Percentiles rank a stretch among this genome's conserved stretches.
Evolutionary conservation across 1,139 yeast species (phyloP).

Genomic region (Taphrina pruni): DNA sequence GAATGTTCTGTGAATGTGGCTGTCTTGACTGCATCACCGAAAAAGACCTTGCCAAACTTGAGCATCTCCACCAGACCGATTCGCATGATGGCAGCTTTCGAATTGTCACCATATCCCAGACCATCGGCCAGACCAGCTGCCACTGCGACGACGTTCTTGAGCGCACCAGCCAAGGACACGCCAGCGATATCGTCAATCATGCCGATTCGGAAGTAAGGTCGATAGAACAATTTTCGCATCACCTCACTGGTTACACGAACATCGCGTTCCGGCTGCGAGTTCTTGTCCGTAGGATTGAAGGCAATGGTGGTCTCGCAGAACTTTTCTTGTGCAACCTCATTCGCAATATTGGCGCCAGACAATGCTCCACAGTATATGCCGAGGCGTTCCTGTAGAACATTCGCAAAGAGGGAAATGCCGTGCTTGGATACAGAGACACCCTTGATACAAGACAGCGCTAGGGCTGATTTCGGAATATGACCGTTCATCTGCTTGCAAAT

Average conservation of each 20-base stretch:
- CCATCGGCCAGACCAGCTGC: slow-evolving; percentile 97
- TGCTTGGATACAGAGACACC: slow-evolving; percentile 83
- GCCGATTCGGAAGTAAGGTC: slow-evolving; percentile 93
- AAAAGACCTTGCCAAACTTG: slow-evolving; percentile 75
- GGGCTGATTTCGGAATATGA: slow-evolving; percentile 65
- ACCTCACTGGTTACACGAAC: slow-evolving; percentile 43
- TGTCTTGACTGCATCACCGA: slow-evolving; percentile 69
- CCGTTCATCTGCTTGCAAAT: slow-evolving; percentile 78
- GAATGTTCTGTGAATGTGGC: slow-evolving; percentile 87
- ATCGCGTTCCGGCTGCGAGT: slow-evolving; percentile 50
- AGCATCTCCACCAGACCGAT: slow-evolving; percentile 88
- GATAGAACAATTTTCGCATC: slow-evolving; percentile 76
- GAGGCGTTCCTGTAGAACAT: slow-evolving; percentile 72
- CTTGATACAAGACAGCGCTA: slow-evolving; percentile 92
- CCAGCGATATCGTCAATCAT: slow-evolving; percentile 91
- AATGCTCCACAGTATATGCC: slow-evolving; percentile 91
- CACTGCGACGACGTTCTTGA: slow-evolving; percentile 89
- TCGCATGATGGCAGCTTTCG: slow-evolving; percentile 94
- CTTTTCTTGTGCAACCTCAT: slow-evolving; percentile 89
- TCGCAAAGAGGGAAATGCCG: slow-evolving; percentile 80
- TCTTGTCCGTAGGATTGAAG: slow-evolving; percentile 71
- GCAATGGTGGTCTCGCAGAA: slow-evolving; percentile 97
- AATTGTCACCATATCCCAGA: slow-evolving; percentile 97
- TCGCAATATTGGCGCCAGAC: slow-evolving; percentile 93
- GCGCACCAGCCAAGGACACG: slow-evolving; percentile 91